A percentile compares a stretch with the other conserved stretches of the same genome.
Conservation (phyloP, 2,329 filamentous ascomycete genomes). For the Cryphonectria japonica region DNA sequence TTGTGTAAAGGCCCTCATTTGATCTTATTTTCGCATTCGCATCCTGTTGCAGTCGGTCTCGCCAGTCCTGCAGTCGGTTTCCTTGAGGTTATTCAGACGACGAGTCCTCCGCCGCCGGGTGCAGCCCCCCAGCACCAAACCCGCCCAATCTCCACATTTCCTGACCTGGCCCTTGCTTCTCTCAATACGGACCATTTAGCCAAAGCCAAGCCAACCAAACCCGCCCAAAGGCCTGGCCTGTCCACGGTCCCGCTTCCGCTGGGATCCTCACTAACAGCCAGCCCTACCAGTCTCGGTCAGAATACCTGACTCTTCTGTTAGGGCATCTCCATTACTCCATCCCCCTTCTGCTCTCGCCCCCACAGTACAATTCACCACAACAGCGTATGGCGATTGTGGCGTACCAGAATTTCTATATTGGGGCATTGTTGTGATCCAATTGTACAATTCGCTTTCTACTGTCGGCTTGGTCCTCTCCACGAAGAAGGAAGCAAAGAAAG, state of each 20-base stretch:
- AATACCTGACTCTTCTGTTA: constrained; percentile 22
- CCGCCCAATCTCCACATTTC: constrained; percentile 26
- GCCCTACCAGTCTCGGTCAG: constrained; percentile 14
- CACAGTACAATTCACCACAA: constrained; percentile 3
- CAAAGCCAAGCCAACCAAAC: constrained; percentile 4
- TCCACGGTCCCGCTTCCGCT: constrained; percentile 9
- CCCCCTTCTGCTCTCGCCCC: neutral
- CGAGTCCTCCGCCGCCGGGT: constrained; percentile 5
- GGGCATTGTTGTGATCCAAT: constrained; percentile 6
- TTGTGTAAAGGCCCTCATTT: constrained; percentile 32
- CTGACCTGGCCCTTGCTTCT: constrained; percentile 21
- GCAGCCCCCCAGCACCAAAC: constrained; percentile 21
- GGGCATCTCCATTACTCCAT: neutral
- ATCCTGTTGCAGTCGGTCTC: constrained; percentile 13
- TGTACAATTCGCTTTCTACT: neutral
- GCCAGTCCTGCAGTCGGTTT: constrained; percentile 12
- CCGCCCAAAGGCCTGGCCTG: neutral
- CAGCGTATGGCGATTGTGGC: neutral
- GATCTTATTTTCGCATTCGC: constrained; percentile 31
- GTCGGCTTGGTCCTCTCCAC: neutral
- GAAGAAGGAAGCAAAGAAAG: neutral
- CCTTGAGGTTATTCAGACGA: constrained; percentile 34
- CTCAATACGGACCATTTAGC: neutral
- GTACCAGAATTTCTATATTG: neutral
- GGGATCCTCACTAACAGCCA: constrained; percentile 18